phyloP scores from a whole-genome alignment of 2,329 filamentous ascomycete genomes.

The Didymella arachidicola region DNA sequence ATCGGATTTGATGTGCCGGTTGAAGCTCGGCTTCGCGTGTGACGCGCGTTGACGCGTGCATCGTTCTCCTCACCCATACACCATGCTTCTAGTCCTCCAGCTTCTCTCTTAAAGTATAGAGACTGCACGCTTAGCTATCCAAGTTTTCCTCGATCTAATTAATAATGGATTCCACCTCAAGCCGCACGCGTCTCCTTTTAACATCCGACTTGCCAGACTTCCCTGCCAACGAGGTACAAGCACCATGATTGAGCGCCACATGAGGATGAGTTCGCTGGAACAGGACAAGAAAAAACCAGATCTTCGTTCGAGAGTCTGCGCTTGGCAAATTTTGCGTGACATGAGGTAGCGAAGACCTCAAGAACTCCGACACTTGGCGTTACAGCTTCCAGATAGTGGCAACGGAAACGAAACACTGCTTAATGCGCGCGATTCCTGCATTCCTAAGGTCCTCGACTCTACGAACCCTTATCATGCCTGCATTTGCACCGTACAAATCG shows the following conservation, averaged over 20 bases:
- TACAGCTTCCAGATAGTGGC: constrained; percentile 33
- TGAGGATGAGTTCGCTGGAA: too few relatives aligned
- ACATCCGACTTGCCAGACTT: neutral
- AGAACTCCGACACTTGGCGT: constrained; percentile 37
- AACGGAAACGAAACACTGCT: constrained; percentile 15
- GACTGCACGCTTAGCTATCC: neutral
- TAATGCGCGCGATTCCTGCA: neutral
- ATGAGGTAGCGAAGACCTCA: neutral
- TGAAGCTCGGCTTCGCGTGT: constrained; percentile 1
- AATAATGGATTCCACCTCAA: neutral
- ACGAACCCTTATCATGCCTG: constrained; percentile 8
- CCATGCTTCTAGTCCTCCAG: neutral
- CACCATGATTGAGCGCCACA: neutral
- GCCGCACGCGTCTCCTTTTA: neutral
- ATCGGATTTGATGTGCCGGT: neutral
- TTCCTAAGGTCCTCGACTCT: neutral
- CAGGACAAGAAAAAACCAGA: too few relatives aligned
- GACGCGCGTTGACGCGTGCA: neutral
- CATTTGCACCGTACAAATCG: constrained; percentile 24
- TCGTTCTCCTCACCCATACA: neutral
- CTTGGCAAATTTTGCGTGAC: neutral
- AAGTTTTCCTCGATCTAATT: neutral
- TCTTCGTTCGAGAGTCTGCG: neutral
- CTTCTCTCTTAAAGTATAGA: too few relatives aligned
- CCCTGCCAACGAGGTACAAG: neutral